phyloP scores from a whole-genome alignment of 106 monocot genomes.

The Narthecium ossifragum region DNA sequence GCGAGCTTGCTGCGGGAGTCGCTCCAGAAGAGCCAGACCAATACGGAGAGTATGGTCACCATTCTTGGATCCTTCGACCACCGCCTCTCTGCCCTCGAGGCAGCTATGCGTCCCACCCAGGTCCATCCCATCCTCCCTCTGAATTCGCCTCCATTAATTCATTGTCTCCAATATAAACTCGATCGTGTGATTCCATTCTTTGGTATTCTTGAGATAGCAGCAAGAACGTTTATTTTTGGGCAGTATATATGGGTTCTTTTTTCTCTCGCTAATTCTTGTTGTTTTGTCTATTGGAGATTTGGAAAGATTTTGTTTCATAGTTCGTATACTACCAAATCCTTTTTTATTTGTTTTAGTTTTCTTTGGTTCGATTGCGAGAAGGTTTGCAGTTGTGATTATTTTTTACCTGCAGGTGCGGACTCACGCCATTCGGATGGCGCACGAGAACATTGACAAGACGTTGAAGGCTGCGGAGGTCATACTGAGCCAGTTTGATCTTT shows the following conservation, averaged over 20 bases:
- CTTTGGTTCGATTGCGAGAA: not conserved
- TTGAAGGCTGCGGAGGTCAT: conserved; percentile 50
- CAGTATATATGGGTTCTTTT: too few relatives aligned
- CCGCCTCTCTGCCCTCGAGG: conserved; percentile 57
- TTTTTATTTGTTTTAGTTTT: not conserved
- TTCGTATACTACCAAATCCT: too few relatives aligned
- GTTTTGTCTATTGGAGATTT: too few relatives aligned
- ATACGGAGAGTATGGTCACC: conserved; percentile 33
- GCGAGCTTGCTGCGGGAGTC: conserved; percentile 33
- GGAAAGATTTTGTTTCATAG: too few relatives aligned
- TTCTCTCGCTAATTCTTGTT: too few relatives aligned
- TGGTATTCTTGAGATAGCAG: too few relatives aligned
- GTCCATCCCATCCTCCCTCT: too few relatives aligned
- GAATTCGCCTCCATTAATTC: too few relatives aligned
- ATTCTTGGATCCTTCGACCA: conserved; percentile 60
- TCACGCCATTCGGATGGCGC: conserved; percentile 55
- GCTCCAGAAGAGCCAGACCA: conserved; percentile 43
- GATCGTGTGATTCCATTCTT: too few relatives aligned
- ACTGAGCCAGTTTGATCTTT: conserved; percentile 50
- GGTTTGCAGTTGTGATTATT: not conserved
- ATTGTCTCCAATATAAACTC: too few relatives aligned
- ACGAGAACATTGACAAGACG: conserved; percentile 60
- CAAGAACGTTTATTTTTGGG: too few relatives aligned
- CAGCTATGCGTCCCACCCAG: conserved; percentile 65
- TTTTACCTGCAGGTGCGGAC: conserved; percentile 40